A percentile compares a stretch with the other conserved stretches of the same genome.
These are phyloP conservation scores for Millerozyma acaciae DNA, from an alignment of 805 yeast genomes.

Conservation along the genomic window DNA sequence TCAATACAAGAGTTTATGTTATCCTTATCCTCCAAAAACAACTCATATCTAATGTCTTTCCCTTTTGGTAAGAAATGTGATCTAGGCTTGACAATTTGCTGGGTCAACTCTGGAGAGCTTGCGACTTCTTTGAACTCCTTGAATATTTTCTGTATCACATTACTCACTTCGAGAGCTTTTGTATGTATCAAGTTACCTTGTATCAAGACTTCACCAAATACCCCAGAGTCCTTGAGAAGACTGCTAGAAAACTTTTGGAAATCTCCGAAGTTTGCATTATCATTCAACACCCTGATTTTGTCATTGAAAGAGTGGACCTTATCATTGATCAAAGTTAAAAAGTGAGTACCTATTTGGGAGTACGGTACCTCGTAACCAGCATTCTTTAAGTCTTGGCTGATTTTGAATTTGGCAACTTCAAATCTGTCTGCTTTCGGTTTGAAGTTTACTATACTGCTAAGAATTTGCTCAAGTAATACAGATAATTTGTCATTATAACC, in stretches of 20 bases:
- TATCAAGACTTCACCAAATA: conserved; percentile 67
- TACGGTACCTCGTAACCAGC: conserved; percentile 74
- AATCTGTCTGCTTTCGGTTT: conserved; percentile 56
- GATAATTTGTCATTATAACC: conserved; percentile 86
- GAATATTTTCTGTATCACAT: conserved; percentile 38
- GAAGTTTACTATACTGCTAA: conserved; percentile 51
- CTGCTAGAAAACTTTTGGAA: conserved; percentile 46
- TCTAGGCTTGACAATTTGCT: conserved; percentile 21
- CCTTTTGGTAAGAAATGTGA: conserved; percentile 40
- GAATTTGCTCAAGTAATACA: conserved; percentile 56
- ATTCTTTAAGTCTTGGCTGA: conserved; percentile 60
- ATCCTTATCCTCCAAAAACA: conserved; percentile 53
- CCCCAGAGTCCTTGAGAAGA: conserved; percentile 48
- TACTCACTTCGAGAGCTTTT: conserved; percentile 50
- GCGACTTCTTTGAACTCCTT: conserved; percentile 20
- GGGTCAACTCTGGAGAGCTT: conserved; percentile 29
- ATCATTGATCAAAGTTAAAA: conserved; percentile 66
- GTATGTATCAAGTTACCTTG: conserved; percentile 64
- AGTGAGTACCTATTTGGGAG: conserved; percentile 63
- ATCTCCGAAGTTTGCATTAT: conserved; percentile 44
- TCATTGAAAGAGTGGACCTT: conserved; percentile 63
- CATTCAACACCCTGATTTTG: conserved; percentile 46
- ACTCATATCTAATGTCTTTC: conserved; percentile 44
- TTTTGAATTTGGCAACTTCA: conserved; percentile 60
- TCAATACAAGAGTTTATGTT: conserved; percentile 85